phyloP scores from a whole-genome alignment of 2,329 filamentous ascomycete genomes.

The Ascocoryne sarcoides region DNA sequence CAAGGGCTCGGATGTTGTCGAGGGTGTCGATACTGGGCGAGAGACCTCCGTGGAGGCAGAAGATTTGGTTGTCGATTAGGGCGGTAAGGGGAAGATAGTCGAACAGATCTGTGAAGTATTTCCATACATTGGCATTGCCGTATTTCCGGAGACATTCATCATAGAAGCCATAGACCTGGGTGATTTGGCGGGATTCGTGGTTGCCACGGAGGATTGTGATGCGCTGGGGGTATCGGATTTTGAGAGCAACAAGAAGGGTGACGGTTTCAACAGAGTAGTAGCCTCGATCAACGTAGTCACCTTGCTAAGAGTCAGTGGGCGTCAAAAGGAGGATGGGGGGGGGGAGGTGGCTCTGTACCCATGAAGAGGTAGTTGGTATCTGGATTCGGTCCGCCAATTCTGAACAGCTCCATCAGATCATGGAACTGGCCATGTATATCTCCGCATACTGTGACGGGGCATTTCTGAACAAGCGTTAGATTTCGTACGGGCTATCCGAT shows the following conservation, averaged over 20 bases:
- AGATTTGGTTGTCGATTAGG: conserved; percentile 98
- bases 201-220: conserved; percentile 98
- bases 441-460: conserved; percentile 95
- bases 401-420: conserved; percentile 98
- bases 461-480: conserved; percentile 57
- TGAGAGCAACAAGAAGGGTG: conserved; percentile 88
- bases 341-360: conserved; percentile 45
- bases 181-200: conserved; percentile 98
- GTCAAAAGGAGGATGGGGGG: background rate
- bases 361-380: conserved; percentile 99
- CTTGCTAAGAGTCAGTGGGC: conserved; percentile 36
- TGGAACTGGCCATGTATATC: conserved; percentile 99
- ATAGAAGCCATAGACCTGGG: conserved; percentile 98
- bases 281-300: conserved; percentile 96
- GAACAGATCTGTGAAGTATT: conserved; percentile 97
- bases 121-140: conserved; percentile 98
- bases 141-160: conserved; percentile 98
- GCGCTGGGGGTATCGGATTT: conserved; percentile 94
- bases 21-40: conserved; percentile 94
- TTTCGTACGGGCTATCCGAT: conserved; percentile 1
- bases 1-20: conserved; percentile 89
- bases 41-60: conserved; percentile 94
- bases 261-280: conserved; percentile 99
- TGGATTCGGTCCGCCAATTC: conserved; percentile 94
- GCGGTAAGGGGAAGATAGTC: conserved; percentile 96